Conservation (phyloP, 306 rosid species). For the Vigna reflexopilosa region DNA sequence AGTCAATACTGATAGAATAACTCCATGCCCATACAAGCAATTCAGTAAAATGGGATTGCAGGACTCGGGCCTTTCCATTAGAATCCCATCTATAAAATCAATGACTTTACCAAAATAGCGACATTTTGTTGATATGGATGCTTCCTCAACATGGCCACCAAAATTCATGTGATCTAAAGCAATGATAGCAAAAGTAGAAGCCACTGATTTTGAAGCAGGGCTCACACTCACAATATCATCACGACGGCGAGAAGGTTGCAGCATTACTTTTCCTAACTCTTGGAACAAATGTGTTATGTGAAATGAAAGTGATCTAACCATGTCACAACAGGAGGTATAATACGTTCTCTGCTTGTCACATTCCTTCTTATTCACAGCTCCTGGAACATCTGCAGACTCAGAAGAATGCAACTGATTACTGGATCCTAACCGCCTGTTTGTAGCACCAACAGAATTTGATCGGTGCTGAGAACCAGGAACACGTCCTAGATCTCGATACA, state of each 20-base stretch:
- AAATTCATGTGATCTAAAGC: conserved; percentile 87
- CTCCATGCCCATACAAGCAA: conserved; percentile 94
- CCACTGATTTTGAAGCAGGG: conserved; percentile 82
- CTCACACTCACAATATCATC: conserved; percentile 83
- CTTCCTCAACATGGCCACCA: conserved; percentile 73
- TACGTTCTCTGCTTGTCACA: conserved; percentile 72
- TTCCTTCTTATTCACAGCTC: conserved; percentile 62
- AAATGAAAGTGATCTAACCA: conserved; percentile 91
- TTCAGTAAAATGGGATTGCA: conserved; percentile 88
- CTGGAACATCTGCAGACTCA: conserved; percentile 67
- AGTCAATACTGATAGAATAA: conserved; percentile 83
- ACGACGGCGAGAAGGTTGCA: conserved; percentile 92
- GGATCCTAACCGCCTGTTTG: conserved; percentile 60
- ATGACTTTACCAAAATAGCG: conserved; percentile 93
- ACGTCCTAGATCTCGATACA: conserved; percentile 91
- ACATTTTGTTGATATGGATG: conserved; percentile 77
- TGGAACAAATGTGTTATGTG: conserved; percentile 93
- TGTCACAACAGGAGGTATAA: conserved; percentile 81
- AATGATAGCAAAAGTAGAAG: conserved; percentile 81
- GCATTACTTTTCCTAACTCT: conserved; percentile 92
- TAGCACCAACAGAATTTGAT: conserved; percentile 58
- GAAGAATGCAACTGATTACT: conserved; percentile 58
- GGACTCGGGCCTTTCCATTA: conserved; percentile 90
- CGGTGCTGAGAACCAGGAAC: conserved; percentile 73
- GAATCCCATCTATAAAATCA: conserved; percentile 82